These are phyloP conservation scores for Exophiala spinifera DNA, from an alignment of 2,329 filamentous ascomycete species.

Conservation along the genomic window DNA sequence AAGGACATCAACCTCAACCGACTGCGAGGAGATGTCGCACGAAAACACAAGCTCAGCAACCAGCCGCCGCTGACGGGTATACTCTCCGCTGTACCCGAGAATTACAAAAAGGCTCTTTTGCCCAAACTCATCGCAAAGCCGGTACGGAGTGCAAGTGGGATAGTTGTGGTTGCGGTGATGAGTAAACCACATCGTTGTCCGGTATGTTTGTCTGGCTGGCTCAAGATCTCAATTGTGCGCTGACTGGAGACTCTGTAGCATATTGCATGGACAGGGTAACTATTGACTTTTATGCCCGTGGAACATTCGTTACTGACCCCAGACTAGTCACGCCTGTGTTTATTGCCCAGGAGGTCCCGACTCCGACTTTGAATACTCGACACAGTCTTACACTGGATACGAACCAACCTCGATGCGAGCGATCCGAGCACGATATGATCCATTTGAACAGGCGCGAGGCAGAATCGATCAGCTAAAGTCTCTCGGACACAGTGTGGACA, in stretches of 20 bases:
- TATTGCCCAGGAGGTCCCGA: constrained; percentile 97
- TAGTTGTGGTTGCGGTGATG: constrained; percentile 98
- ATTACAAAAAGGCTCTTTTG: constrained; percentile 98
- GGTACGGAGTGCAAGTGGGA: constrained; percentile 92
- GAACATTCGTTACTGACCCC: background rate
- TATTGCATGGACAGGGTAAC: constrained; percentile 75
- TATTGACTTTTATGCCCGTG: background rate
- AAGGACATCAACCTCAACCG: constrained; percentile 92
- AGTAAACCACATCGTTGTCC: constrained; percentile 98
- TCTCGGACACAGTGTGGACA: constrained; percentile 94
- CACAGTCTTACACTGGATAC: constrained; percentile 97
- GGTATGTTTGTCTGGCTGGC: background rate
- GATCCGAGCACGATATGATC: constrained; percentile 93
- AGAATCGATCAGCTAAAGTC: constrained; percentile 96
- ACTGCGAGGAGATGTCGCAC: constrained; percentile 79
- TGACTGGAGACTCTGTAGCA: constrained; percentile 46
- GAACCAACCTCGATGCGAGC: constrained; percentile 98
- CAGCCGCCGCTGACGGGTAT: constrained; percentile 94
- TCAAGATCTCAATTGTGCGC: background rate
- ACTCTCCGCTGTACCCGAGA: constrained; percentile 96
- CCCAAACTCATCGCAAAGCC: constrained; percentile 96
- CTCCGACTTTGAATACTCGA: constrained; percentile 98
- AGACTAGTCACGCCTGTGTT: constrained; percentile 85
- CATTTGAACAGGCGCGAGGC: constrained; percentile 93
- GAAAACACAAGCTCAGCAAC: constrained; percentile 84